These are phyloP conservation scores for Sporothrix globosa DNA, from an alignment of 2,329 filamentous ascomycete genomes.

Conservation along the genomic window DNA sequence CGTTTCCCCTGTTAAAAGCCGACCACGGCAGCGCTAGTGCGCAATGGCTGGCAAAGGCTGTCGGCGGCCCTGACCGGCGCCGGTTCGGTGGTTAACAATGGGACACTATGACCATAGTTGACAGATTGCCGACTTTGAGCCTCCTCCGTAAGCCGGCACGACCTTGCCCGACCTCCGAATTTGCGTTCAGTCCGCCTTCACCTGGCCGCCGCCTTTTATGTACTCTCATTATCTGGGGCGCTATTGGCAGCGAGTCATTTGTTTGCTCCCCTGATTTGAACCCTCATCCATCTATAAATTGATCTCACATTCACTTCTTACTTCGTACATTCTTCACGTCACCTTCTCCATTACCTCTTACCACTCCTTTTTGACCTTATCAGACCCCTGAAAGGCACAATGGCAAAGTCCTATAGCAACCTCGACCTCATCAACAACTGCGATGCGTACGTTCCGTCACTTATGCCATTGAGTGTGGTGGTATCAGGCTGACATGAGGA, in stretches of 20 bases:
- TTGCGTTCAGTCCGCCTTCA: background rate
- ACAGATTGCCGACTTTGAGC: background rate
- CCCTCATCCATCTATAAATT: background rate
- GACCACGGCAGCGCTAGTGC: slow-evolving; percentile 6
- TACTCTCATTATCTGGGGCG: background rate
- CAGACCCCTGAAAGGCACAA: slow-evolving; percentile 11
- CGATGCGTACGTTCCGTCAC: slow-evolving; percentile 37
- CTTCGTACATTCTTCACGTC: background rate
- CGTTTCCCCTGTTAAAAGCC: background rate
- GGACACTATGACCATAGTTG: background rate
- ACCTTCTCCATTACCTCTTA: background rate
- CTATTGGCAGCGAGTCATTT: background rate
- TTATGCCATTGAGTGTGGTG: background rate
- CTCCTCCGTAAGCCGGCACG: slow-evolving; percentile 22
- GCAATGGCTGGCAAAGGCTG: background rate
- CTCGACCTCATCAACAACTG: slow-evolving; percentile 38
- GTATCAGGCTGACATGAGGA: background rate
- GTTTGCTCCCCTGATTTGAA: background rate
- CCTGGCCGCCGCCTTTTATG: background rate
- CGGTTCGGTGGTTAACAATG: slow-evolving; percentile 1
- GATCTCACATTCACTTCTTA: background rate
- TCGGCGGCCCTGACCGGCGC: slow-evolving; percentile 18
- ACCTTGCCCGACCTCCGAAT: background rate
- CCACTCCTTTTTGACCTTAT: background rate
- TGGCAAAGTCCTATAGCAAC: slow-evolving; percentile 35